A percentile compares a stretch with the other conserved stretches of the same genome.
These are phyloP conservation scores for Tremellales sp. DNA, from an alignment of 1,284 basidiomycete species.

Conservation along the genomic window DNA sequence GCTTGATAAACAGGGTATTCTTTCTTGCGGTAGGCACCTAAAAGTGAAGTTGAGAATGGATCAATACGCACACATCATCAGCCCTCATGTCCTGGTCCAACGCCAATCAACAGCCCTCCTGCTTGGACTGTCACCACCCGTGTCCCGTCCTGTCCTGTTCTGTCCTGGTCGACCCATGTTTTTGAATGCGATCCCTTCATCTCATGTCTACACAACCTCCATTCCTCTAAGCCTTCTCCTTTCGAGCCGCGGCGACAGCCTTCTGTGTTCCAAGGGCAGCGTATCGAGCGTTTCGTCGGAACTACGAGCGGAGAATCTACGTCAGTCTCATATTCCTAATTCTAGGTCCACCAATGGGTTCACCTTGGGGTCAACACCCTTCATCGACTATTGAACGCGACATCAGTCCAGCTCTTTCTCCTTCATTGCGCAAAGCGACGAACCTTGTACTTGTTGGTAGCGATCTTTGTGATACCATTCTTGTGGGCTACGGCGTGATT, in stretches of 20 bases:
- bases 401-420: slow-evolving; percentile 67
- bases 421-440: slow-evolving; percentile 62
- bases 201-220: no score
- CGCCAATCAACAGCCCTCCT: no score
- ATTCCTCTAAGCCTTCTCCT: slow-evolving; percentile 27
- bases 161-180: no score
- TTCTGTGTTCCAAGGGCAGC: slow-evolving; percentile 49
- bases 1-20: neutral
- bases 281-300: slow-evolving; percentile 51
- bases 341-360: slow-evolving; percentile 13
- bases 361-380: slow-evolving; percentile 65
- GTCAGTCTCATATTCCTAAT: neutral
- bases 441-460: slow-evolving; percentile 70
- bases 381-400: slow-evolving; percentile 80
- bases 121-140: no score
- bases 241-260: slow-evolving; percentile 39
- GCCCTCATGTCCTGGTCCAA: no score
- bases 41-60: no score
- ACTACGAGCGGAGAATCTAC: slow-evolving; percentile 26
- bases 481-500: slow-evolving; percentile 64
- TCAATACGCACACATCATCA: no score
- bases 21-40: no score
- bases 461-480: slow-evolving; percentile 88
- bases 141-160: no score
- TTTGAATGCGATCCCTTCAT: no score